Base-by-base conservation (phyloP, 441 rosid genomes). In the Populus hybrid region DNA sequence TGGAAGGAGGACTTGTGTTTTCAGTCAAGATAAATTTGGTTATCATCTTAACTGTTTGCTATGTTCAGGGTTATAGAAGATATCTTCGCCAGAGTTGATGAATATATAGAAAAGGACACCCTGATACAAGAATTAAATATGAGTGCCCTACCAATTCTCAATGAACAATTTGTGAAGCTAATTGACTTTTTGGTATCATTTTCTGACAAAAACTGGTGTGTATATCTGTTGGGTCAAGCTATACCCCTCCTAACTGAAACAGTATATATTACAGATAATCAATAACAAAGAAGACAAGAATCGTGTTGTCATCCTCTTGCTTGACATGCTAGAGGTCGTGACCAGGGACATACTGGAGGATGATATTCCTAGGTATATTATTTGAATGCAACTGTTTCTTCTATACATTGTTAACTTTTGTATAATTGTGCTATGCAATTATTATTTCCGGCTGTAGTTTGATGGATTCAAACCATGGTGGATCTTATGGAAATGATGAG, bases 291-390 rank as follows among this genome's bases (percentile, higher is more conserved):
- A 90, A 4, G 97, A 97, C 78, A 86, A 90, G 88, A 94, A 94
- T 92, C 88, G 84, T 74, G 92, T 97, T 79, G 99, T 97, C 76
- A 92, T 97, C 80, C 90, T 92, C 74, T 97, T 97, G 87, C 99
- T 93, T 89, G 98, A 97, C 84, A 97, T 97, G 99, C 88, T 89
- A 84, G 99, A 97, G 87, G 98, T 92, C 83, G 99, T 92, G 68
- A 90, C 97, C 77, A 85, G 92, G 83, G 99, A 97, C 79, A 94
- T 95, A 82, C 88, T 85, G 86, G 98, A 93, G 76, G 98, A 93
- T 80, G 85, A 87, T 1, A 85, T 85, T 80, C 75, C 88, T 40
- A 91, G 90, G 99, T 97, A 59, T 82, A 70, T 70, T 53, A 82
- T 74, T 80, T 64, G 77, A 68, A 42, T 79, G n/a, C 75, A 63